phyloP scores from a whole-genome alignment of 305 asterid genomes.

The Coffea humblotiana region DNA sequence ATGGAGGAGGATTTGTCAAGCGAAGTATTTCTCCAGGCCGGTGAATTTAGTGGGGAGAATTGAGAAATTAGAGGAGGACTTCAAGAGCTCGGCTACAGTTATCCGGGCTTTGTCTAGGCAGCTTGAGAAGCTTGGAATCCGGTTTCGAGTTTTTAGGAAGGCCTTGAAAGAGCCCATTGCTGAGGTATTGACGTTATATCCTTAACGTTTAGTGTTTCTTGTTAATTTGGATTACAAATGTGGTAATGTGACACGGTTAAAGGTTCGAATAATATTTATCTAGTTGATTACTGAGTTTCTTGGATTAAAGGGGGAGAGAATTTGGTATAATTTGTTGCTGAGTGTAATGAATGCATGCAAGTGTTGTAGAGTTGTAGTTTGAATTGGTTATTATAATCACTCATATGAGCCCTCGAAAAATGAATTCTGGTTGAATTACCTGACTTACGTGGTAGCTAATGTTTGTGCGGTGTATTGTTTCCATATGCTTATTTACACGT shows the following conservation, averaged over 20 bases:
- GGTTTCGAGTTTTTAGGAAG: constrained; percentile 43
- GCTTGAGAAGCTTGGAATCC: constrained; percentile 66
- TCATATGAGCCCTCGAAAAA: neutral
- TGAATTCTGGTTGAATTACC: neutral
- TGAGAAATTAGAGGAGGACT: constrained; percentile 77
- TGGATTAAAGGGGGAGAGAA: neutral
- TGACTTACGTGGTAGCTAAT: neutral
- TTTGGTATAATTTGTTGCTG: neutral
- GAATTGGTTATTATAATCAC: neutral
- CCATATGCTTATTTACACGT: neutral
- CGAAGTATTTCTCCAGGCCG: constrained; percentile 34
- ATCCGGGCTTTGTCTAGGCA: constrained; percentile 68
- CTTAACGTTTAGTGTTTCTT: constrained; percentile 5
- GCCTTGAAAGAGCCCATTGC: constrained; percentile 46
- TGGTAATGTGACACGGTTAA: neutral
- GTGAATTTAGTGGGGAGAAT: constrained; percentile 65
- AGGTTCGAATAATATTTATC: neutral
- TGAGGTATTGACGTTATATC: constrained; percentile 43
- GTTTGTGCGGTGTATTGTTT: neutral
- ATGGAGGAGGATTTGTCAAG: constrained; percentile 65
- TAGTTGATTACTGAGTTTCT: neutral
- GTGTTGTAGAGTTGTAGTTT: neutral
- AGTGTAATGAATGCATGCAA: constrained; percentile 3
- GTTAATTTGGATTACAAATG: constrained; percentile 6
- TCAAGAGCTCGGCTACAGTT: constrained; percentile 51